Percentiles rank a stretch among this genome's conserved stretches.
phyloP scores from a whole-genome alignment of 140 eudicot species.

The Ambrosia hybrid region DNA sequence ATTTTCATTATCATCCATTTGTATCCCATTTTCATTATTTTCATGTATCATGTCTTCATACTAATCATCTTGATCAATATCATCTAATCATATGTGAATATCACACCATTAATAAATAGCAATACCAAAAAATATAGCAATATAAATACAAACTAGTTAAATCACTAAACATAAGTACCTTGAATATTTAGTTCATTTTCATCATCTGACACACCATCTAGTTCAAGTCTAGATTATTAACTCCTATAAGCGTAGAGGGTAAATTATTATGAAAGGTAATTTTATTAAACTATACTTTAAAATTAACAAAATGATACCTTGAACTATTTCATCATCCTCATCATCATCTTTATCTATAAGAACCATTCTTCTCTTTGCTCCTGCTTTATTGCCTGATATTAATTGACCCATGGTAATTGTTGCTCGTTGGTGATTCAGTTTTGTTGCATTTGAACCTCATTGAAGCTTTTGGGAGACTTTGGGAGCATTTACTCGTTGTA shows the following conservation, averaged over 20 bases:
- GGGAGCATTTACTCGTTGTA: slow-evolving; percentile 1
- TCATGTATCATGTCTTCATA: background rate
- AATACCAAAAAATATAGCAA: background rate
- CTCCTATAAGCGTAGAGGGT: background rate
- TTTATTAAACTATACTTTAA: background rate
- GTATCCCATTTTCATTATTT: background rate
- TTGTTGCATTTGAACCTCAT: background rate
- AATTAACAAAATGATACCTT: background rate
- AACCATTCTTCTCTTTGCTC: background rate
- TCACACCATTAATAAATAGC: background rate
- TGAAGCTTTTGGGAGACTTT: background rate
- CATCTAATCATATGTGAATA: background rate
- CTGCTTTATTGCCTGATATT: background rate
- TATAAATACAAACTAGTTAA: background rate
- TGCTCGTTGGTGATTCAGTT: background rate
- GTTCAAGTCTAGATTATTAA: background rate
- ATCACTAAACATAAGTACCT: background rate
- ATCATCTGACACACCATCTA: background rate
- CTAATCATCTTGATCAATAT: background rate
- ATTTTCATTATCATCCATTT: background rate
- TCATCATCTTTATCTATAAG: too few relatives aligned
- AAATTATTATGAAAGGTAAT: background rate
- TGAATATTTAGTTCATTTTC: background rate
- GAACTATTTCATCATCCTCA: too few relatives aligned
- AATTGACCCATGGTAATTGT: background rate